Evolutionary conservation across 441 rosid genomes (phyloP), one percentile per base, ranked within the genome.

Genomic region (Metrosideros polymorpha): DNA sequence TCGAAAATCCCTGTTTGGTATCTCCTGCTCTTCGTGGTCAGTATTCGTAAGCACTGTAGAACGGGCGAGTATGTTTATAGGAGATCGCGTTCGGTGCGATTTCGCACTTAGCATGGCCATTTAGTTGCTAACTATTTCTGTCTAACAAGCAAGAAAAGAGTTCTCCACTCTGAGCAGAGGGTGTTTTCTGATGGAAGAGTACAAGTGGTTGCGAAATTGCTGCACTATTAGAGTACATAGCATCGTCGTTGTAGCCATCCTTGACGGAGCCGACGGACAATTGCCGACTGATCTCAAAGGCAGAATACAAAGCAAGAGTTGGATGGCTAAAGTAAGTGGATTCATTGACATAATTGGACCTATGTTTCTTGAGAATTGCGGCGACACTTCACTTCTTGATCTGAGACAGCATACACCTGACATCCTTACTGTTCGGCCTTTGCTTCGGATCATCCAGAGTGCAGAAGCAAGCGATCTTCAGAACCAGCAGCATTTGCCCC

Each of bases 401-500:
- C 85, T 95, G 98, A 49, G 92, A 85, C 90, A 96, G 61, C 98
- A 96, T 96, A 87, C 94, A 93, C 89, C 95, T 87, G 47, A 93
- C 94, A 71, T 96, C 95, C 91, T 93, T 97, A 71, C 98, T 94
- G 91, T 92, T 92, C 3, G 99, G 99, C 92, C 99, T 96, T 87
- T 97, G 93, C 91, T 93, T 95, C 7, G 98, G 96, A 85, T 95
- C 91, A 50, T 95, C 99, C 86, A 90, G 12, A 75, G 98, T 96
- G 91, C 97, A 96, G 86, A 93, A 97, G 89, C 93, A 96, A 14
- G 99, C 96, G 39, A 97, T 94, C 90, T 93, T 97, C 83, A 97
- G 92, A 76, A 93, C 96, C 83, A 96, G 86, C 85, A 96, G 90
- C 92, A 97, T 95, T 84, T 95, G 96, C 59, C 95, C 99, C 61